A percentile compares a stretch with the other conserved stretches of the same genome.
These are phyloP conservation scores for Leishmania turanica DNA, from an alignment of 208 protist genomes.

Conservation along the genomic window DNA sequence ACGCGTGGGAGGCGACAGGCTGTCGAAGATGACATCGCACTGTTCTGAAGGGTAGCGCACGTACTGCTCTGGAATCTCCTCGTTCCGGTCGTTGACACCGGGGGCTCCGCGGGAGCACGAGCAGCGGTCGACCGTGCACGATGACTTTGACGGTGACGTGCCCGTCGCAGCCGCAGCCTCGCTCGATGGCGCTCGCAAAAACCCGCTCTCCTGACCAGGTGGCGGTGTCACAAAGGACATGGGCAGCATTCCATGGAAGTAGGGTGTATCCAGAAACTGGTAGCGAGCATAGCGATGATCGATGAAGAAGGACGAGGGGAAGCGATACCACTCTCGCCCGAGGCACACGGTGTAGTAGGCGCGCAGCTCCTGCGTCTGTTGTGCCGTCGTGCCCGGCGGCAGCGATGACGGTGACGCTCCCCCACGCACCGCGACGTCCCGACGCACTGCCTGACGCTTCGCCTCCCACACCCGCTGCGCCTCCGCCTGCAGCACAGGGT, in stretches of 20 bases:
- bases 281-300: slow-evolving; percentile 23
- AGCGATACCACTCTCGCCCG: slow-evolving; percentile 95
- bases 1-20: slow-evolving; percentile 16
- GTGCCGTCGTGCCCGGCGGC: slow-evolving; percentile 2
- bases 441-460: background rate
- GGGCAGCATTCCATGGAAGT: slow-evolving; percentile 47
- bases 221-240: slow-evolving; percentile 28
- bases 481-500: slow-evolving; percentile 46
- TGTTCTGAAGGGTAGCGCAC: slow-evolving; percentile 32
- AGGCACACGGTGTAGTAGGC: slow-evolving; percentile 80
- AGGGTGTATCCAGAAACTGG: slow-evolving; percentile 43
- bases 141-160: no score
- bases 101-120: slow-evolving; percentile 46
- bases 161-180: background rate
- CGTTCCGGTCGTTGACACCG: slow-evolving; percentile 59
- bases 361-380: slow-evolving; percentile 16
- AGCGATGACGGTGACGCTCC: background rate
- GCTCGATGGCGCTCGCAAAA: slow-evolving; percentile 5
- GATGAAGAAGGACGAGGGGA: slow-evolving; percentile 94
- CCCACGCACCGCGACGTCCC: background rate
- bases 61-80: slow-evolving; percentile 55
- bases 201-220: background rate
- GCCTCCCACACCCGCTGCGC: slow-evolving; percentile 15
- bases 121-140: background rate
- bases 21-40: slow-evolving; percentile 66